Base-by-base conservation (phyloP, 768 basidiomycete species). In the Sarcomyxa edulis region DNA sequence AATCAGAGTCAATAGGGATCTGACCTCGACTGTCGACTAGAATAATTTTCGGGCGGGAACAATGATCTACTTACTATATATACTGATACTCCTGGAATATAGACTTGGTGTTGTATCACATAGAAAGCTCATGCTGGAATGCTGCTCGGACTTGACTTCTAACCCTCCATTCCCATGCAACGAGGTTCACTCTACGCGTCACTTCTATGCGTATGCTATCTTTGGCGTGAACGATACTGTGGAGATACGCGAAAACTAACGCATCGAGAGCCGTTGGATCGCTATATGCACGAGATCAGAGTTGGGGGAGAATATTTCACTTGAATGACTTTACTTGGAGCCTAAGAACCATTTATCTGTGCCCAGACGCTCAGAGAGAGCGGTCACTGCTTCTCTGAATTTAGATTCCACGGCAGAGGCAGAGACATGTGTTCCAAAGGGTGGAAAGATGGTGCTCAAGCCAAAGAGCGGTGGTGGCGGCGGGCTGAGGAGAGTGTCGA, bases 321-420 rank as follows among this genome's bases (percentile, higher is more conserved):
- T 32, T 7, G 26, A 39, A 23, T 6, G 33, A 3, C 44, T 48
- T 50, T 53, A 89, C 89, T 59, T 61, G 9, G 86, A 90, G 25
- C 70, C 80, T 3, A 92, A 71, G 60, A 92, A 84, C 89, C 89
- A 92, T 44, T 73, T 75, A 51, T 90, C 82, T 3, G 72, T 76
- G 18, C 78, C 83, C 2, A 92, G 71, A 16, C 87, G 74, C 45
- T 84, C 83, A 0, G 84, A 82, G 21, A 92, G 71, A 1, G 86
- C 72, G 2, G 71, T 54, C 14, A 90, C 78, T 11, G 87, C 87
- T 32, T 87, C 84, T 15, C 67, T 65, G 56, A 85, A 91, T 48
- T 74, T 72, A 11, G 69, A 59, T 35, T 76, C 62, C 14, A 89
- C 54, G 3, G 69, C 60, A 11, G 61, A 50, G 12, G 66, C 56